These are phyloP conservation scores for Inga laurina DNA, from an alignment of 306 rosid genomes.

Conservation along the genomic window DNA sequence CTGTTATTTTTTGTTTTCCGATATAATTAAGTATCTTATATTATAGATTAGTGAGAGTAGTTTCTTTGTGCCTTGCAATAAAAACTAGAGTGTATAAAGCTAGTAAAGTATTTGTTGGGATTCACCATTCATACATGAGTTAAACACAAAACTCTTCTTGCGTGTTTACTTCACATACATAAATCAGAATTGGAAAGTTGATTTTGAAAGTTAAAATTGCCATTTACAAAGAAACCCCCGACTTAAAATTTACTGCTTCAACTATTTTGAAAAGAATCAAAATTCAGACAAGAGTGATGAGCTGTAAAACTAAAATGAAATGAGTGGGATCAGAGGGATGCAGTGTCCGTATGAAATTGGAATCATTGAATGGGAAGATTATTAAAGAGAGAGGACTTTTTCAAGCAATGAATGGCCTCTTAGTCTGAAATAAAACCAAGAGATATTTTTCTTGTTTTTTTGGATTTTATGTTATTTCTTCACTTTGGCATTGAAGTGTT, in stretches of 20 bases:
- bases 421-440: not conserved
- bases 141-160: no score
- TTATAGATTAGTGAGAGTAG: no score
- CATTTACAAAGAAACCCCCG: no score
- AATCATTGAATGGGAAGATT: not conserved
- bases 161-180: no score
- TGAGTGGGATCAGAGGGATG: not conserved
- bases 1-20: accelerated
- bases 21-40: no score
- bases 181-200: no score
- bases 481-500: not conserved
- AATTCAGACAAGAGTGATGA: not conserved
- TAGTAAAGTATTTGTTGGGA: no score
- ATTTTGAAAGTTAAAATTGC: no score
- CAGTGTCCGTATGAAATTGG: not conserved
- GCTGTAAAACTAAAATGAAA: not conserved
- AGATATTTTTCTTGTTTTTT: not conserved
- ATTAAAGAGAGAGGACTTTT: not conserved
- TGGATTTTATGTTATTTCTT: not conserved
- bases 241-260: no score
- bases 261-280: not conserved
- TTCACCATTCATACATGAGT: no score
- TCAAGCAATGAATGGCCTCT: conserved; percentile 9
- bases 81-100: no score
- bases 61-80: no score